phyloP scores from a whole-genome alignment of 306 rosid genomes.

The Astragalus membranaceus region DNA sequence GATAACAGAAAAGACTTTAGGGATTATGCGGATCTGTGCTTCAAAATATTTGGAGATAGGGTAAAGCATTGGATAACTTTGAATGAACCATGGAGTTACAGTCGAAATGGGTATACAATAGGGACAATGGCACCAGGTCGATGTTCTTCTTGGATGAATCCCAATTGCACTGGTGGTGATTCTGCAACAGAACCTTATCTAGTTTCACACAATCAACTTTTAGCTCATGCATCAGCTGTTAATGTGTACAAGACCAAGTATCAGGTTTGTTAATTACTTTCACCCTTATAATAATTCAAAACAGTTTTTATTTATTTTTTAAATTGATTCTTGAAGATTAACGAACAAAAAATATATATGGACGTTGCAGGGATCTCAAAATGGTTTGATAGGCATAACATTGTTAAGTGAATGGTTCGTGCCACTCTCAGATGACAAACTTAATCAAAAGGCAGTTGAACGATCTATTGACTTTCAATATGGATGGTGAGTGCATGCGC shows the following conservation, averaged over 20 bases:
- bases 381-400: slow-evolving; percentile 54
- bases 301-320: too few species aligned
- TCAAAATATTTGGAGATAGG: slow-evolving; percentile 44
- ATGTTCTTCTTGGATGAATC: slow-evolving; percentile 33
- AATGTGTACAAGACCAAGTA: slow-evolving; percentile 33
- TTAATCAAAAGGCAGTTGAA: slow-evolving; percentile 26
- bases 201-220: slow-evolving; percentile 34
- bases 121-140: slow-evolving; percentile 33
- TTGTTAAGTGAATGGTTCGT: slow-evolving; percentile 31
- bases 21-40: slow-evolving; percentile 56
- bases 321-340: too few species aligned
- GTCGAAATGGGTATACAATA: slow-evolving; percentile 15
- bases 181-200: slow-evolving; percentile 41
- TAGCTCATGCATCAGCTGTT: slow-evolving; percentile 48
- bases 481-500: slow-evolving; percentile 36
- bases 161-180: slow-evolving; percentile 37
- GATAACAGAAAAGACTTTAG: slow-evolving; percentile 6
- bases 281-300: too few species aligned
- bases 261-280: slow-evolving; percentile 24
- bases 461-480: slow-evolving; percentile 39
- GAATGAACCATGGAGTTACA: slow-evolving; percentile 41
- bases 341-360: too few species aligned
- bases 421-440: slow-evolving; percentile 21
- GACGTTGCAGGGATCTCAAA: slow-evolving; percentile 30
- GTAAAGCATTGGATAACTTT: slow-evolving; percentile 63